phyloP scores from a whole-genome alignment of 1,139 yeast genomes.

The Protomyces lactucae-debilis region DNA sequence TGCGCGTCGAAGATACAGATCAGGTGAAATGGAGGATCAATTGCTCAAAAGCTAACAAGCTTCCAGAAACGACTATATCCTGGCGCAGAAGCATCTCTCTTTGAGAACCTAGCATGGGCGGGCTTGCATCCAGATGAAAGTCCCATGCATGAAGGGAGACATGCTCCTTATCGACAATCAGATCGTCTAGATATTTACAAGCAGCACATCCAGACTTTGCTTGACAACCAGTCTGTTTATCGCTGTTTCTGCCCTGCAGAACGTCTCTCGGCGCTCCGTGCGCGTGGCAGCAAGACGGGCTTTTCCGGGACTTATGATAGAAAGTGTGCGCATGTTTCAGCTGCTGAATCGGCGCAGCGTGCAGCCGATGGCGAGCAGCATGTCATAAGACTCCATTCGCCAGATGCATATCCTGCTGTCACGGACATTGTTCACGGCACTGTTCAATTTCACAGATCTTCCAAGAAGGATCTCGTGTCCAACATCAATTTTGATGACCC shows the following conservation, averaged over 20 bases:
- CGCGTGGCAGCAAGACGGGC: slow-evolving; percentile 63
- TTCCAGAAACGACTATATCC: slow-evolving; percentile 54
- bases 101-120: slow-evolving; percentile 72
- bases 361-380: slow-evolving; percentile 40
- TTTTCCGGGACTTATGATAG: slow-evolving; percentile 95
- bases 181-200: slow-evolving; percentile 65
- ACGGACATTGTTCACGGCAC: slow-evolving; percentile 27
- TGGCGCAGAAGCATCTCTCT: slow-evolving; percentile 80
- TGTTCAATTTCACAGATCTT: slow-evolving; percentile 29
- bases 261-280: slow-evolving; percentile 61
- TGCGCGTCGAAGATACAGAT: slow-evolving; percentile 91
- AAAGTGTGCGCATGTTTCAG: slow-evolving; percentile 52
- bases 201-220: slow-evolving; percentile 51
- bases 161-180: slow-evolving; percentile 79
- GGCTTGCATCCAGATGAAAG: slow-evolving; percentile 77
- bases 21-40: slow-evolving; percentile 35
- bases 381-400: slow-evolving; percentile 36
- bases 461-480: slow-evolving; percentile 3
- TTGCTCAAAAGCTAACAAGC: not conserved
- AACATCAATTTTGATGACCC: slow-evolving; percentile 76
- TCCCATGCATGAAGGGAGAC: slow-evolving; percentile 59
- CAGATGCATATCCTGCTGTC: slow-evolving; percentile 7
- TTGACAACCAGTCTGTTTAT: slow-evolving; percentile 69
- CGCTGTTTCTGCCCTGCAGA: slow-evolving; percentile 81
- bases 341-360: slow-evolving; percentile 43